Conservation (phyloP, 73 alveolate genomes). For the Paramecium caudatum region DNA sequence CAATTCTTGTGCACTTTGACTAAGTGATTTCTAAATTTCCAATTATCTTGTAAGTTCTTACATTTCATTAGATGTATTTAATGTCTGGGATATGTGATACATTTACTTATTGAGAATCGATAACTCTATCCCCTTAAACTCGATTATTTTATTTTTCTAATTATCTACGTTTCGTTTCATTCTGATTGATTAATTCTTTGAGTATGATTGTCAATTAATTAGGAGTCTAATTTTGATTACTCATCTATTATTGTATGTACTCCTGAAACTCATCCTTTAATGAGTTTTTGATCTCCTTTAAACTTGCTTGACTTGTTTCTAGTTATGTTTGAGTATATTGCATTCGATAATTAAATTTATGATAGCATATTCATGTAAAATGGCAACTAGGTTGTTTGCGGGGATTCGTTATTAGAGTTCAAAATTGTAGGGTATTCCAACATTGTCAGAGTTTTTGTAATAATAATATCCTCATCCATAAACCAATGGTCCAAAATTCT, state of each 20-base stretch:
- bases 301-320: slow-evolving; percentile 12
- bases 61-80: neutral
- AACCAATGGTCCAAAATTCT: slow-evolving; percentile 18
- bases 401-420: neutral
- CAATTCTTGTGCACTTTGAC: neutral
- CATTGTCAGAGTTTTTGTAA: neutral
- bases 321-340: neutral
- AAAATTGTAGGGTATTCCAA: neutral
- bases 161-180: neutral
- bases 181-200: slow-evolving; percentile 14
- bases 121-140: neutral
- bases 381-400: neutral
- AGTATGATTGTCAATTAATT: neutral
- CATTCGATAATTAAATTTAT: neutral
- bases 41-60: slow-evolving; percentile 3
- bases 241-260: neutral
- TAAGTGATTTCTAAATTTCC: slow-evolving; percentile 2
- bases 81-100: neutral
- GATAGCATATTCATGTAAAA: neutral
- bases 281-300: neutral
- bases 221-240: neutral
- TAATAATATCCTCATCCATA: neutral
- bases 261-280: slow-evolving; percentile 15
- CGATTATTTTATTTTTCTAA: neutral
- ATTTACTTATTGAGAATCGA: neutral